These are phyloP conservation scores for Ramaria sp. DNA, from an alignment of 768 basidiomycete species.

Conservation along the genomic window DNA sequence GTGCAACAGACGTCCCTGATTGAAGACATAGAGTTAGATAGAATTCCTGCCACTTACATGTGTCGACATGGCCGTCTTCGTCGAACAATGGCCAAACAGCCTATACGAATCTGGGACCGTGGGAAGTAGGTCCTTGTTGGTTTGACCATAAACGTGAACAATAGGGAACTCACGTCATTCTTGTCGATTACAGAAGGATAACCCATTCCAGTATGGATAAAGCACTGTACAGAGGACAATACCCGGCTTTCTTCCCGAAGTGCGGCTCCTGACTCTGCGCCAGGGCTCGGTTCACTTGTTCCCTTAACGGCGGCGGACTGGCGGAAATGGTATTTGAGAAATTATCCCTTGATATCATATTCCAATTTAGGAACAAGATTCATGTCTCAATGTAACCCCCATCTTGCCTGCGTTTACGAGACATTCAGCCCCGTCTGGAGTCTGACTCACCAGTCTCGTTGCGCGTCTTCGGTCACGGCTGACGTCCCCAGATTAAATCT, in stretches of 20 bases:
- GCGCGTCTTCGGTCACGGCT: background rate
- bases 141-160: constrained; percentile 7
- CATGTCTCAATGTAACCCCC: background rate
- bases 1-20: background rate
- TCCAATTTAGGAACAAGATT: constrained; percentile 1
- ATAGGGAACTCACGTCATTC: constrained; percentile 3
- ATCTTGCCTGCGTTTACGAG: background rate
- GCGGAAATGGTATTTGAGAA: background rate
- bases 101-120: background rate
- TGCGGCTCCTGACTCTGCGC: background rate
- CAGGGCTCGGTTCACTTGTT: background rate
- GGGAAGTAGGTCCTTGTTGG: constrained; percentile 12
- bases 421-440: background rate
- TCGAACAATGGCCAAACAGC: constrained; percentile 5
- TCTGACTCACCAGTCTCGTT: background rate
- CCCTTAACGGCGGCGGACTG: background rate
- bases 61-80: background rate
- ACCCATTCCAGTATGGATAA: background rate
- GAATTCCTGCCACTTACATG: no score
- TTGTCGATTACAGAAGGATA: background rate
- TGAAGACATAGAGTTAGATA: no score
- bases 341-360: constrained; percentile 7
- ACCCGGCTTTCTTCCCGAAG: background rate
- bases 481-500: background rate
- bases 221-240: background rate